Percentiles rank a stretch among this genome's conserved stretches.
These are phyloP conservation scores for Vinca minor DNA, from an alignment of 257 asterid genomes.

Conservation along the genomic window DNA sequence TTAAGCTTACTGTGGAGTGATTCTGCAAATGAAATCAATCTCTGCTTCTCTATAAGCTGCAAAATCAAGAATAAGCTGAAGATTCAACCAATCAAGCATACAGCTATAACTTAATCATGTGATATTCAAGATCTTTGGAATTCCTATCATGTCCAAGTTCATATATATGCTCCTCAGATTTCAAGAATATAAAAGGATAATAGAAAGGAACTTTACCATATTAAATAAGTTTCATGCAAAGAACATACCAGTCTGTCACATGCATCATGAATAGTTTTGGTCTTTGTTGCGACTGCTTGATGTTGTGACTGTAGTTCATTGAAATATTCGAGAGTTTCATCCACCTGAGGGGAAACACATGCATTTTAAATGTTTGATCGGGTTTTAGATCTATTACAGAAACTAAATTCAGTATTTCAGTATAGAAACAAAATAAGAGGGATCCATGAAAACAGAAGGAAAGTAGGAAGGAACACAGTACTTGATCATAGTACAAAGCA, in stretches of 20 bases:
- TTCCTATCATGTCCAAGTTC: background rate
- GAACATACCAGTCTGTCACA: constrained; percentile 82
- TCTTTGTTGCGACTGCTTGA: constrained; percentile 94
- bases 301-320: constrained; percentile 90
- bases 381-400: constrained; percentile 10
- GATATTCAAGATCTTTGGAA: constrained; percentile 1
- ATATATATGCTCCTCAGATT: background rate
- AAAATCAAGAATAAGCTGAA: constrained; percentile 26
- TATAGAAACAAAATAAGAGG: background rate
- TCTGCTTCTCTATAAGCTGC: constrained; percentile 96
- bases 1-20: constrained; percentile 92
- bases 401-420: constrained; percentile 11
- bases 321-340: constrained; percentile 87
- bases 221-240: constrained; percentile 5
- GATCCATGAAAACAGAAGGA: constrained; percentile 1
- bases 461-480: constrained; percentile 5
- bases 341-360: constrained; percentile 58
- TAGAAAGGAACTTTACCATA: background rate
- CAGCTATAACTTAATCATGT: background rate
- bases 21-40: constrained; percentile 84
- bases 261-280: constrained; percentile 97
- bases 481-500: background rate
- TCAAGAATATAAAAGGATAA: background rate
- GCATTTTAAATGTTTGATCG: constrained; percentile 15
- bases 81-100: constrained; percentile 8